These are phyloP conservation scores for Blastomyces emzantsi DNA, from an alignment of 2,329 filamentous ascomycete species.

Conservation along the genomic window DNA sequence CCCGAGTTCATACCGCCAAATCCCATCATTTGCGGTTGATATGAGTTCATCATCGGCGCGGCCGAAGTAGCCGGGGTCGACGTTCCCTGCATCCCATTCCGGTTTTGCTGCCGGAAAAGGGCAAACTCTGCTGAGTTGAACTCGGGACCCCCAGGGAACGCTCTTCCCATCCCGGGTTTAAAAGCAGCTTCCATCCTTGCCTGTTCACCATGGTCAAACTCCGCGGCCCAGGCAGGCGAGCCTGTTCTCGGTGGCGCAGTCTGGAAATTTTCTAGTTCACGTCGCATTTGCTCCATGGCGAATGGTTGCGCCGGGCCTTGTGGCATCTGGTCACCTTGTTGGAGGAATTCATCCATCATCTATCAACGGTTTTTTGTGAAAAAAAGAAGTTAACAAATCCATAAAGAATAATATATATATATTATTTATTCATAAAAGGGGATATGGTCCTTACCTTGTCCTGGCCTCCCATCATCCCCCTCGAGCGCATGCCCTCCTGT, in stretches of 20 bases:
- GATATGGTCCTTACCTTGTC: slow-evolving; percentile 51
- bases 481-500: slow-evolving; percentile 68
- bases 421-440: not conserved
- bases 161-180: slow-evolving; percentile 39
- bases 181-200: slow-evolving; percentile 63
- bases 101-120: slow-evolving; percentile 68
- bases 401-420: not conserved
- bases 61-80: slow-evolving; percentile 50
- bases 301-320: slow-evolving; percentile 49
- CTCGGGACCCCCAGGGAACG: slow-evolving; percentile 36
- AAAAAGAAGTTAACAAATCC: slow-evolving; percentile 1
- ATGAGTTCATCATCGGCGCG: slow-evolving; percentile 43
- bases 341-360: slow-evolving; percentile 92
- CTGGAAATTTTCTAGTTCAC: slow-evolving; percentile 50
- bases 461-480: slow-evolving; percentile 58
- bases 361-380: slow-evolving; percentile 27
- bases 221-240: slow-evolving; percentile 54
- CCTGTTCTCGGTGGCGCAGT: slow-evolving; percentile 42
- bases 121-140: slow-evolving; percentile 83
- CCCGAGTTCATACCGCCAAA: slow-evolving; percentile 27
- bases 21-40: slow-evolving; percentile 40
- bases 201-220: slow-evolving; percentile 56
- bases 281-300: slow-evolving; percentile 58
- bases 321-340: slow-evolving; percentile 58
- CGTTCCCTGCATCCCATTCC: slow-evolving; percentile 48